These are phyloP conservation scores for Trametes pubescens DNA, from an alignment of 1,284 basidiomycete species.

Conservation along the genomic window DNA sequence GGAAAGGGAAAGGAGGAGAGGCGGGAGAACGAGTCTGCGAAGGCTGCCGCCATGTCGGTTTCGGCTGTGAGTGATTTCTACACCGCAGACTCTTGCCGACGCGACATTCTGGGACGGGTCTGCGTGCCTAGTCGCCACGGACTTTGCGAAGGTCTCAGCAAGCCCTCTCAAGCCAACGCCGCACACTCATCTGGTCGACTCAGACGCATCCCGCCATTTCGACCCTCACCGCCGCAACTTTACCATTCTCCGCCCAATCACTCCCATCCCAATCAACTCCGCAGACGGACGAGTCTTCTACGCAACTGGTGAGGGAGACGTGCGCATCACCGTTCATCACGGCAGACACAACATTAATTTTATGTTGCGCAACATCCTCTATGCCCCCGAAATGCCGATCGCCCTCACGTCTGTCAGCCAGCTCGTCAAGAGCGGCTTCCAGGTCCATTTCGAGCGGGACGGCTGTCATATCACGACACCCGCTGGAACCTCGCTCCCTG, in stretches of 20 bases:
- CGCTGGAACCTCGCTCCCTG: constrained; percentile 28
- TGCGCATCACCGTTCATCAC: constrained; percentile 42
- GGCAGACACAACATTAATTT: constrained; percentile 28
- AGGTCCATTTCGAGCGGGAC: constrained; percentile 31
- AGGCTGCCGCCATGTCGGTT: neutral
- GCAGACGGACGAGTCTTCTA: constrained; percentile 34
- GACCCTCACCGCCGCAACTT: constrained; percentile 22
- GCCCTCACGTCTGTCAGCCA: constrained; percentile 44
- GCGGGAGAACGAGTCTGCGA: neutral
- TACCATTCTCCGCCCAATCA: constrained; percentile 8
- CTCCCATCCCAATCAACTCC: constrained; percentile 20
- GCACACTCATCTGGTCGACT: constrained; percentile 22
- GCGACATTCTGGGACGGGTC: constrained; percentile 22
- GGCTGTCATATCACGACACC: constrained; percentile 34
- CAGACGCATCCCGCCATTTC: constrained; percentile 19
- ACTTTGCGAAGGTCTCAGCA: constrained; percentile 20
- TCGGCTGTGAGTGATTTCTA: neutral
- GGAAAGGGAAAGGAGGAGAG: constrained; percentile 8
- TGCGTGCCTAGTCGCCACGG: constrained; percentile 14
- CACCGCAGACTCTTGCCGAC: neutral
- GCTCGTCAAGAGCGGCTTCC: constrained; percentile 39
- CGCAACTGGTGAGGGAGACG: constrained; percentile 42
- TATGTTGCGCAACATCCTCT: constrained; percentile 42
- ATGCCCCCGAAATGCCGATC: constrained; percentile 44
- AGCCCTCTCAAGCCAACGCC: neutral